These are phyloP conservation scores for Ambrosia hybrid DNA, from an alignment of 140 eudicot genomes.

Conservation along the genomic window DNA sequence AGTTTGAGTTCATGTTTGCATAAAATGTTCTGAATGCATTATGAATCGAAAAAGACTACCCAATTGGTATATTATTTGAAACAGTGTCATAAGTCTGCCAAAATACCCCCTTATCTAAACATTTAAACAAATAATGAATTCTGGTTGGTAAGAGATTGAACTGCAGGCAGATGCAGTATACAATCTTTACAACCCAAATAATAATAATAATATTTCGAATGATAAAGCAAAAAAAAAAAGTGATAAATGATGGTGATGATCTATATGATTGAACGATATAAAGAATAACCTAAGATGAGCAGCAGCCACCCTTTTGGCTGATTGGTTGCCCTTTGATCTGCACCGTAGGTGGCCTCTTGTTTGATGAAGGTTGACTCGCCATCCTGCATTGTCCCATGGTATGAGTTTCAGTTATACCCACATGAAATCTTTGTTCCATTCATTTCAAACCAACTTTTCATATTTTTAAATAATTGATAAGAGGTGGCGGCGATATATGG, in stretches of 20 bases:
- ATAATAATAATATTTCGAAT: slow-evolving; percentile 16
- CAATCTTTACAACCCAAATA: slow-evolving; percentile 27
- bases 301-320: slow-evolving; percentile 69
- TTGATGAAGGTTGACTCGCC: slow-evolving; percentile 81
- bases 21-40: neutral
- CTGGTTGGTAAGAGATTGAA: slow-evolving; percentile 32
- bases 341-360: slow-evolving; percentile 74
- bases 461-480: neutral
- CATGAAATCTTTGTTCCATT: neutral
- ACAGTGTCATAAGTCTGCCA: slow-evolving; percentile 24
- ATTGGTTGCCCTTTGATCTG: slow-evolving; percentile 83
- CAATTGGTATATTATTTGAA: slow-evolving; percentile 25
- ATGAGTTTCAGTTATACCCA: neutral
- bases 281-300: slow-evolving; percentile 52
- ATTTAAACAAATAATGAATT: slow-evolving; percentile 23
- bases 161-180: slow-evolving; percentile 34
- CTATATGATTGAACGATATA: neutral
- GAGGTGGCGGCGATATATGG: neutral
- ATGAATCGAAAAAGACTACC: slow-evolving; percentile 23
- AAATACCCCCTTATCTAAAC: slow-evolving; percentile 27
- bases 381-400: slow-evolving; percentile 40
- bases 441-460: slow-evolving; percentile 7
- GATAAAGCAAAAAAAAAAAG: slow-evolving; percentile 6
- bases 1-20: too few relatives aligned
- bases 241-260: slow-evolving; percentile 1